Base-by-base conservation (phyloP, 805 yeast genomes). In the Saturnispora ahearnii region DNA sequence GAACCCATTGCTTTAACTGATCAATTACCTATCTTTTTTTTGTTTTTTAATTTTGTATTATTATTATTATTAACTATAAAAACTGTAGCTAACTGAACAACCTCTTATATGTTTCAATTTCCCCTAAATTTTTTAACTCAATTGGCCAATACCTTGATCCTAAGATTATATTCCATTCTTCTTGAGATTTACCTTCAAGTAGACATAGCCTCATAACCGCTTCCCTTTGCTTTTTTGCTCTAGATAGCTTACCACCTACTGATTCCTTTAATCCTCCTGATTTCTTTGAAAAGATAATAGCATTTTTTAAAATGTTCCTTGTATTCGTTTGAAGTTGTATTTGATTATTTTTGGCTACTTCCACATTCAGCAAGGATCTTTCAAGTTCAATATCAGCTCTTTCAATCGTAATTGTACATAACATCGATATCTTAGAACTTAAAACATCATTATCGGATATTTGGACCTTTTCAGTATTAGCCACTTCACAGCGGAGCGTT, bases 201-300 rank as follows among this genome's bases (percentile, higher is more conserved):
- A 76, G 22, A 57, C 78, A 72, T 50, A 78, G 57, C 41, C 82
- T 59, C 22, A 68, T 53, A 1, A 67, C 69, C 1, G 80, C 75
- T 52, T 76, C 80, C 13, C 67, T 62, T 55, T 70, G 67, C 44
- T 69, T 58, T 55, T 71, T 71, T 15, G 67, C 66, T 34, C 82
- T 61, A 11, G 61, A 59, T 11, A 70, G 49, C 53, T 73, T 75
- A 33, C 75, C 81, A 15, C 64, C 61, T 0, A 61, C 64, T 13
- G 71, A 65, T 54, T 78, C 83, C 41, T 80, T 59, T 30, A 78
- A 58, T 0, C 83, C 83, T 2, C 81, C 82, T 3, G 73, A 59
- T 21, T 66, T 60, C 47, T 73, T 71, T 2, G 81, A 69, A 33
- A 68, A 55, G 7, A 66, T 69, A 62, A 74, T 60, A 24, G 78